Conservation (phyloP, 108 stramenopile genomes). For the Thalassiosira profunda region DNA sequence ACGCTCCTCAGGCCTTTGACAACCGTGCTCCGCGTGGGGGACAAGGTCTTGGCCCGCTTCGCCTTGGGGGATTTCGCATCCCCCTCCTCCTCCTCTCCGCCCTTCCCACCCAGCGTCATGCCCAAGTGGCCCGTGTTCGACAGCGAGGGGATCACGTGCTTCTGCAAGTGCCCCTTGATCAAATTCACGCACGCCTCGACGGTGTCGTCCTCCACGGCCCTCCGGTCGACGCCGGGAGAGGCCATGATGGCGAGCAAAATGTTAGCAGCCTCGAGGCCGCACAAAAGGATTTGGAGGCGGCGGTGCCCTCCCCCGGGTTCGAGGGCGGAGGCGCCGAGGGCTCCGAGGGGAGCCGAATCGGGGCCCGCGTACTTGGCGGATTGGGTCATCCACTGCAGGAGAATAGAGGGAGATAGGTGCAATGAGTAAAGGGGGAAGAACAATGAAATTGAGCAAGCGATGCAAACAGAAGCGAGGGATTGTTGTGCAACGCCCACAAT, state of each 20-base stretch:
- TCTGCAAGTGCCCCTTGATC: conserved; percentile 71
- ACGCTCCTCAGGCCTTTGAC: conserved; percentile 66
- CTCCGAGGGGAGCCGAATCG: conserved; percentile 31
- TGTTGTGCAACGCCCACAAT: no score
- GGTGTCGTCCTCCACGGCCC: conserved; percentile 86
- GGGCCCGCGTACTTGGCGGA: conserved; percentile 37
- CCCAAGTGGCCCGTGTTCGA: conserved; percentile 75
- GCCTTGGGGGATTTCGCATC: conserved; percentile 19
- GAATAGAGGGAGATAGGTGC: not conserved
- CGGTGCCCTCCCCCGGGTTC: conserved; percentile 49
- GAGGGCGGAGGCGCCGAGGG: conserved; percentile 32
- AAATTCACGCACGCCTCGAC: conserved; percentile 81
- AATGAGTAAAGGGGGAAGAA: not conserved
- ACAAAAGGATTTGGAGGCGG: conserved; percentile 38
- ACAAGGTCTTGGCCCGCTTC: conserved; percentile 19
- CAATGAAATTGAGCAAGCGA: not conserved
- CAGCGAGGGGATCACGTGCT: conserved; percentile 77
- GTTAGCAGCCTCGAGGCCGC: conserved; percentile 75
- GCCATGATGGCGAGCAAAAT: conserved; percentile 83
- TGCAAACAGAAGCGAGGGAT: not conserved
- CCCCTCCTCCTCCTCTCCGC: conserved; percentile 40
- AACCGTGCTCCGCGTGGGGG: conserved; percentile 25
- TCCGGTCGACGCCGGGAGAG: conserved; percentile 74
- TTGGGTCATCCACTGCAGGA: conserved; percentile 47
- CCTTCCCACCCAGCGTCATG: conserved; percentile 4